Base-by-base conservation (phyloP, 768 basidiomycete species). In the Pleurotus salmoneostramineus region DNA sequence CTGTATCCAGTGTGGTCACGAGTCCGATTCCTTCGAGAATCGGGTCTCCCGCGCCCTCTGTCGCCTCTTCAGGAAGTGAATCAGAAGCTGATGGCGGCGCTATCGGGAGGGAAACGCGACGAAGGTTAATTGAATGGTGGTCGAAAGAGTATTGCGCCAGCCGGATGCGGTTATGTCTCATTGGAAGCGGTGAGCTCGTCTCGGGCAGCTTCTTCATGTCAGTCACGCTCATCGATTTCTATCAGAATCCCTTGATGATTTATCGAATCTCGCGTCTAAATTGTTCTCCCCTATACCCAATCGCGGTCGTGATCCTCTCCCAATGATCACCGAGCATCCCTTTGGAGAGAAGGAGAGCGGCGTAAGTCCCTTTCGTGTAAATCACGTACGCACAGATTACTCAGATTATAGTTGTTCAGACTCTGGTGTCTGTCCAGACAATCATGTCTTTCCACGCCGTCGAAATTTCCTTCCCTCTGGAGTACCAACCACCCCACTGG, bases 101-200 rank as follows among this genome's bases (percentile, higher is more conserved):
- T 14, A 78, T 91, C 60, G 94, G 94, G 49, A 83, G 87, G 55
- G 93, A 93, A 70, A 89, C 83, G 3, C 84, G 89, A 52, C 81
- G 91, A 40, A 77, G 92, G 61, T 71, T 93, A 37, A 79, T 93
- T 15, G 87, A 93, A 71, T 94, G 92, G 92, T 94, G 92, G 92
- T 74, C 66, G 36, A 76, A 78, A 51, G 88, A 91, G 65, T 94
- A 94, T 65, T 91, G 87, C 60, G 90, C 93, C 1, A 84, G 85
- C 68, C 76, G 90, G 37, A 94, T 94, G 92, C 81, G 82, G 42
- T 68, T 94, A 33, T 90, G 88, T 63, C 77, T 94, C 36, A 76
- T 93, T 37, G 93, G 93, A 27, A 87, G 84, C 80, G 89, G 92
- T 90, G 60, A 54, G 63, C 61, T 11, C 34, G 47, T 11, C 12